A percentile compares a stretch with the other conserved stretches of the same genome.
Evolutionary conservation across 2,329 filamentous ascomycete species (phyloP).

Genomic region (Chrysosporium keratinophilum): DNA sequence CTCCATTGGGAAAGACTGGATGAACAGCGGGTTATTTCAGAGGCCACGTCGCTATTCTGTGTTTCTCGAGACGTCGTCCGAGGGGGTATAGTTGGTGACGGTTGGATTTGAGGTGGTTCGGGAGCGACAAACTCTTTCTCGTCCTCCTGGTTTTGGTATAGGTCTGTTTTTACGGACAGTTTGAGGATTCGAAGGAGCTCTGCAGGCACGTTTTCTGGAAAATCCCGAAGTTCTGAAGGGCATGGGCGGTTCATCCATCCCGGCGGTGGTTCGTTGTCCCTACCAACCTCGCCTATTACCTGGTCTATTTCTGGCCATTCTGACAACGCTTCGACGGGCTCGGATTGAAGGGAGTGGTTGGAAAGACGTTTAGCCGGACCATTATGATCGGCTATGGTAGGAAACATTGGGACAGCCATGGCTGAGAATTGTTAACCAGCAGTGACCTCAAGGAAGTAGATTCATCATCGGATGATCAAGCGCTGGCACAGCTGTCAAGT

Average conservation of each 20-base stretch:
- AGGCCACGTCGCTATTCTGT: slow-evolving; percentile 3
- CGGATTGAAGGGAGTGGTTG: neutral
- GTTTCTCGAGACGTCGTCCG: neutral
- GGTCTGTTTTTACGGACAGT: slow-evolving; percentile 10
- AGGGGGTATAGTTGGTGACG: neutral
- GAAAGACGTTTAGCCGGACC: neutral
- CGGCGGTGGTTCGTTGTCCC: slow-evolving; percentile 8
- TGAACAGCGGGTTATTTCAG: slow-evolving; percentile 1
- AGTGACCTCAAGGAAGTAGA: neutral
- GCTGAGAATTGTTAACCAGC: neutral
- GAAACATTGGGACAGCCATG: neutral
- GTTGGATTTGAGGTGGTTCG: neutral
- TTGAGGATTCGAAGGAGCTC: slow-evolving; percentile 13
- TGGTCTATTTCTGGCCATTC: slow-evolving; percentile 15
- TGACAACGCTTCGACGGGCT: neutral
- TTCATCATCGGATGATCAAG: neutral
- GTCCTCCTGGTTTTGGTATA: neutral
- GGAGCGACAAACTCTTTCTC: slow-evolving; percentile 7
- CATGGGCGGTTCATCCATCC: slow-evolving; percentile 12
- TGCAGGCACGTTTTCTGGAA: slow-evolving; percentile 10
- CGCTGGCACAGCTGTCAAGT: neutral
- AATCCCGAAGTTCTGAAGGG: slow-evolving; percentile 14
- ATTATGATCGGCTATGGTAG: neutral
- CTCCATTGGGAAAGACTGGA: slow-evolving; percentile 4
- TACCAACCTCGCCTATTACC: slow-evolving; percentile 6